Evolutionary conservation across 129 eudicot species (phyloP), one percentile per base, ranked within the genome.

Genomic region (Flaveria sonorensis): DNA sequence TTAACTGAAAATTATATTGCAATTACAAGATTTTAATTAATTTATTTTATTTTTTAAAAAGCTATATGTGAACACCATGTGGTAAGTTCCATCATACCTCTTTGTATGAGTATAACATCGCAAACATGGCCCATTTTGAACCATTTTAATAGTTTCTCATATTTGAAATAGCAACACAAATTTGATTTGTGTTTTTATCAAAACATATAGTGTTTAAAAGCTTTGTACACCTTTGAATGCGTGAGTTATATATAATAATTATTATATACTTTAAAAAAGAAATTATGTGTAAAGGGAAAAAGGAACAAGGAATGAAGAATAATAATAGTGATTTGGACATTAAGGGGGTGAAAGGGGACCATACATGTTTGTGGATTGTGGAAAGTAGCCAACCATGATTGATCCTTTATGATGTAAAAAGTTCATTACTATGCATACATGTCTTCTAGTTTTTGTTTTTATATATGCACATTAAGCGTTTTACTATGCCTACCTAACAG

Each of bases 331-430:
- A 42, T 65, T 51, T 65, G 51, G 83, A 66, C 79, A 73, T 43
- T 19, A 42, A 63, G 69, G 72, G 67, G 10, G 74, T 45, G 72
- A 28, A 56, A 66, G 67, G 84, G 68, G 84, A 66, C 84, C 79
- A 81, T 74, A 56, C 67, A 69, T 81, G 84, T 81, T 81, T 81
- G 64, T 67, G 70, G 63, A 20, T 81, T 81, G 55, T 66, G 64
- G 79, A 81, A 74, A 43, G 75, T 81, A 81, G 63, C 80, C 80
- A 74, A 74, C 84, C 75, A 73, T 74, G 84, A 81, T 81, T 74
- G 70, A 81, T 55, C 80, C 74, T 81, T 72, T 42, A 73, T 73
- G 70, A 80, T 64, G 51, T 56, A 23, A 55, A 51, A 80, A 40
- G 75, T 52, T 73, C 39, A 66, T 73, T 73, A 43, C 61, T 80